Evolutionary conservation across 352 stramenopile species (phyloP), one percentile per base, ranked within the genome.

Genomic region (Globisporangium canariense): DNA sequence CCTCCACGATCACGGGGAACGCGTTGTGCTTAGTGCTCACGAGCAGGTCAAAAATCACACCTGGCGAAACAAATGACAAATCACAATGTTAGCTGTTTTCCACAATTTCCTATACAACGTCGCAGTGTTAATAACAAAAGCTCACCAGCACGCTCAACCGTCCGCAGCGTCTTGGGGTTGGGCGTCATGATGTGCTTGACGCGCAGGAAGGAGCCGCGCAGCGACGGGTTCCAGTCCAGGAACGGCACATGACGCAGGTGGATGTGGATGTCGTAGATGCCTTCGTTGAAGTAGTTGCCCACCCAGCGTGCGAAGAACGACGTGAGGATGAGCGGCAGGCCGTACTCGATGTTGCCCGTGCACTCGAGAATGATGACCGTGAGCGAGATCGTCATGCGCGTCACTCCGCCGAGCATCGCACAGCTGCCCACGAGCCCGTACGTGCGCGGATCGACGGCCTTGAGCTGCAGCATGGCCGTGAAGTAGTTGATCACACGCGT

Each of bases 191-290:
- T 95, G 78, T 98, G 91, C 64, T 93, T 91, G 2, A 90, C 90
- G 30, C 85, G 77, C 54, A 94, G 64, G 61, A 88, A 91, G 0
- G 76, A 79, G 8, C 86, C 82, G 25, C 76, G 74, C 22, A 91
- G 57, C 46, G 86, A 79, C 30, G 86, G 81, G 46, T 90, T 81
- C 81, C 82, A 92, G 58, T 94, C 86, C 11, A 94, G 65, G 61
- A 94, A 94, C 25, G 86, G 86, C 14, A 87, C 76, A 45, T 82
- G 81, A 8, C 81, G 97, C 28, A 99, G 75, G 58, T 98, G 89
- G 68, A 99, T 99, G 66, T 99, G 96, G 63, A 99, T 98, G 73
- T 99, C 97, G 80, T 99, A 99, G 47, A 99, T 91, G 22, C 96
- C 97, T 74, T 99, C 95, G 73, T 99, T 99, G 75, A 99, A 99